phyloP scores from a whole-genome alignment of 176 grass and related monocot genomes.

The Aegilops tauschii region DNA sequence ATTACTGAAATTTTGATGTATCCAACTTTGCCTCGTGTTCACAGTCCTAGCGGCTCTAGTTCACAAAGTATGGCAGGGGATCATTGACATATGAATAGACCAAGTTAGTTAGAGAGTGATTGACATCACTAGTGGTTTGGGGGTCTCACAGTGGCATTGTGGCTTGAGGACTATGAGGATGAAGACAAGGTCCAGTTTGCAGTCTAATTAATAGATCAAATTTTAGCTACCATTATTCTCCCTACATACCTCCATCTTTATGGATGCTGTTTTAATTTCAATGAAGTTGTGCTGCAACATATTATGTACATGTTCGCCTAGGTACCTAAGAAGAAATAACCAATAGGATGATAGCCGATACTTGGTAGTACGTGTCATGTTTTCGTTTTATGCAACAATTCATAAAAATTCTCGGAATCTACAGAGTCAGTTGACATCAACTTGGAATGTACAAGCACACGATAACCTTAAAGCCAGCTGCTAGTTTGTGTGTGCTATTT shows the following conservation, averaged over 20 bases:
- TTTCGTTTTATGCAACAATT: background rate
- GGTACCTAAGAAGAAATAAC: background rate
- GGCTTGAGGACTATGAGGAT: too few relatives aligned
- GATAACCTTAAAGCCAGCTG: background rate
- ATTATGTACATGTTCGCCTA: background rate
- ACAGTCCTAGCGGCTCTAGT: background rate
- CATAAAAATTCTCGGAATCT: background rate
- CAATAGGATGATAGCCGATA: background rate
- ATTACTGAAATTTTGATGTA: background rate
- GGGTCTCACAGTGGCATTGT: background rate
- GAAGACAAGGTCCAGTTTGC: background rate
- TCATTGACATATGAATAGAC: background rate
- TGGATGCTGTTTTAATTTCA: background rate
- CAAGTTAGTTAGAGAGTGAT: background rate
- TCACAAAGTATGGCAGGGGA: background rate
- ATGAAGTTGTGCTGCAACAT: background rate
- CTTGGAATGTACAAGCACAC: background rate
- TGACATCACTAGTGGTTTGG: background rate
- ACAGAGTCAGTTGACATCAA: background rate
- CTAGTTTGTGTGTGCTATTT: background rate
- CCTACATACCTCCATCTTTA: background rate
- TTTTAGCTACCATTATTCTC: background rate
- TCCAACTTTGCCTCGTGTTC: background rate
- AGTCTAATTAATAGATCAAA: background rate
- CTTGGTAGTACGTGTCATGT: background rate